Conservation (phyloP, 73 alveolate genomes). For the Urostyla sp. region DNA sequence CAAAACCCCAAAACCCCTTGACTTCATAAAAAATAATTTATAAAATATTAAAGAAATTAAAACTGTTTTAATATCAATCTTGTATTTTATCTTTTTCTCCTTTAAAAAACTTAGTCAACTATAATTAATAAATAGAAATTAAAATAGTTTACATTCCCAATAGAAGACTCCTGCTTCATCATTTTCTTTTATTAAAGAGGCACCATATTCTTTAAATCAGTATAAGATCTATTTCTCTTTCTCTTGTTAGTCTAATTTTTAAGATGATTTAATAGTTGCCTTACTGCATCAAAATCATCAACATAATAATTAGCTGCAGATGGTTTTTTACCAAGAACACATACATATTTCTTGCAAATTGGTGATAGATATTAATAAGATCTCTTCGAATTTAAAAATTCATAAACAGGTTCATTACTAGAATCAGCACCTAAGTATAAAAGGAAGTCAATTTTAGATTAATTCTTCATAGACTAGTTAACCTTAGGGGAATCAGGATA, state of each 20-base stretch:
- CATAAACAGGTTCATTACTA: slow-evolving; percentile 39
- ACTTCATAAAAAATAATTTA: too few species aligned
- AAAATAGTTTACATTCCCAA: too few species aligned
- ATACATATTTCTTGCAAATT: neutral
- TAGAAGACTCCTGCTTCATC: neutral
- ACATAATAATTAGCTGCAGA: slow-evolving; percentile 48
- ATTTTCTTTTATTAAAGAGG: neutral
- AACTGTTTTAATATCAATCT: too few species aligned
- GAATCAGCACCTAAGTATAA: slow-evolving; percentile 43
- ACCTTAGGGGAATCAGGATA: neutral
- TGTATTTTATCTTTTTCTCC: too few species aligned
- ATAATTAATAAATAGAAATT: too few species aligned
- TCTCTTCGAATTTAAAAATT: slow-evolving; percentile 22
- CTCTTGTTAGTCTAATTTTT: slow-evolving; percentile 31
- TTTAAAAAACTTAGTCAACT: too few species aligned
- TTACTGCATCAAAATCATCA: slow-evolving; percentile 51
- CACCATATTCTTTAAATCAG: slow-evolving; percentile 12
- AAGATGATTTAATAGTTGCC: neutral
- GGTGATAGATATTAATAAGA: neutral
- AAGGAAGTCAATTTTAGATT: slow-evolving; percentile 21
- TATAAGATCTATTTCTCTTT: slow-evolving; percentile 52
- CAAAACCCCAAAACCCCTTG: too few species aligned
- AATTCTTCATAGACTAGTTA: neutral
- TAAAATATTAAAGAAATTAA: too few species aligned
- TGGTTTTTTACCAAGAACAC: slow-evolving; percentile 66